Base-by-base conservation (phyloP, 768 basidiomycete species). In the Clitopilus passeckerianus region DNA sequence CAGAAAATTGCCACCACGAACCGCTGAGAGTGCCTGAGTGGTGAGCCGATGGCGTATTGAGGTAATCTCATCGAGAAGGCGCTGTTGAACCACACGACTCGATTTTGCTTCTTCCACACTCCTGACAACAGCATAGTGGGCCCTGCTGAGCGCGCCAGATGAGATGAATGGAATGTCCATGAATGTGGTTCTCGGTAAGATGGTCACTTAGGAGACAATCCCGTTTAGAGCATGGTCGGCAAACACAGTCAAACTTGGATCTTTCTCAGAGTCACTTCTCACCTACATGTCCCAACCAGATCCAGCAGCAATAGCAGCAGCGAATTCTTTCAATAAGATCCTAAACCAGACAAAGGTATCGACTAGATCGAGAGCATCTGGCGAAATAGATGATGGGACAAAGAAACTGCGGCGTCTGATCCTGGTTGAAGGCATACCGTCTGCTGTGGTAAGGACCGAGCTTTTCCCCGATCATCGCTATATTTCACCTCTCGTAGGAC, bases 341-440 rank as follows among this genome's bases (percentile, higher is more conserved):
- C 77, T 94, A 43, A 86, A 81, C 63, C 87, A 87, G 62, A 81
- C 89, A 58, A 90, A 85, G 67, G 70, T 74, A 7, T 75, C 81
- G 7, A 85, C 89, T 6, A 89, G 85, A 71, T 81, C 86, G 59
- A 82, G 86, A 58, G 78, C 83, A 15, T 75, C 83, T 20, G 75
- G 79, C 34, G 84, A 93, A 24, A 63, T 73, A 55, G 89, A 92
- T 37, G 94, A 95, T 70, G 86, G 85, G 20, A 78, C 88, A n/a
- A 93, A 90, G 75, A 91, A 92, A 72, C 75, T 97, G 58, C 77
- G 94, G 43, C 82, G 94, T 35, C 77, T 94, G 75, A 94, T 97
- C 52, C 83, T 97, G 33, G 91, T 93, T 20, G 94, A 95, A 61
- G 93, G 93, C 7, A 91, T 96, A 59, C 94, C 94, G 16, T 90